Conservation (phyloP, 208 protist species). For the Trypanosoma mega region DNA sequence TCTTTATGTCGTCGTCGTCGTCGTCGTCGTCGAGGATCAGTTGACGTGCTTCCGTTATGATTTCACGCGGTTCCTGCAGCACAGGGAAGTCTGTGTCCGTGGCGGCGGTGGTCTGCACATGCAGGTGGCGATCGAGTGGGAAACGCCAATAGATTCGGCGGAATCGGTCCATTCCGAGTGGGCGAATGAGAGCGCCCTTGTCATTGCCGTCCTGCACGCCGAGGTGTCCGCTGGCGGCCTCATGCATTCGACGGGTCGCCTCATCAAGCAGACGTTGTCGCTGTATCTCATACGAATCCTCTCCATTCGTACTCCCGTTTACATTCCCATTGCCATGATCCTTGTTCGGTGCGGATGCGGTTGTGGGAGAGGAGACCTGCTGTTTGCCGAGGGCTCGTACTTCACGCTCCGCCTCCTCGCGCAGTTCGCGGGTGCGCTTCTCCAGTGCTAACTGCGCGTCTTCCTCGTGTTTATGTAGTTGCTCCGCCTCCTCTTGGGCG, state of each 20-base stretch:
- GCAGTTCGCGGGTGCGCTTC: constrained; percentile 61
- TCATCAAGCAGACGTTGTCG: constrained; percentile 35
- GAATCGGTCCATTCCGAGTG: constrained; percentile 86
- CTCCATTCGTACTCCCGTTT: not conserved
- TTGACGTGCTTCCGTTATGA: constrained; percentile 12
- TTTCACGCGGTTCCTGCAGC: constrained; percentile 37
- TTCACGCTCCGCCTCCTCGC: constrained; percentile 78
- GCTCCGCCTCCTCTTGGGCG: constrained; percentile 58
- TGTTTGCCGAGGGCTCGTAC: constrained; percentile 55
- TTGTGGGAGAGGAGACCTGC: constrained; percentile 17
- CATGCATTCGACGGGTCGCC: constrained; percentile 34
- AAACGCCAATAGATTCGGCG: constrained; percentile 87
- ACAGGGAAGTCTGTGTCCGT: constrained; percentile 36
- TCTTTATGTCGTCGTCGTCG: constrained; percentile 16
- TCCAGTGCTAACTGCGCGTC: constrained; percentile 43
- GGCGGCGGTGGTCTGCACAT: constrained; percentile 62
- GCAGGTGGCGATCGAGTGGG: constrained; percentile 59
- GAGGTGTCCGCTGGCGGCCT: constrained; percentile 32
- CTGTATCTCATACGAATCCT: constrained; percentile 34
- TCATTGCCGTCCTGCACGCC: constrained; percentile 48
- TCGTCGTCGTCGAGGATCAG: constrained; percentile 58
- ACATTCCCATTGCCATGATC: no score
- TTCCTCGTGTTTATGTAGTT: constrained; percentile 46
- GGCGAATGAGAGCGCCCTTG: constrained; percentile 54
- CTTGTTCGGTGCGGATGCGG: constrained; percentile 2